Evolutionary conservation across 192 early-diverging fungal genomes (phyloP).

Genomic region (Pecoramyces ruminantium): DNA sequence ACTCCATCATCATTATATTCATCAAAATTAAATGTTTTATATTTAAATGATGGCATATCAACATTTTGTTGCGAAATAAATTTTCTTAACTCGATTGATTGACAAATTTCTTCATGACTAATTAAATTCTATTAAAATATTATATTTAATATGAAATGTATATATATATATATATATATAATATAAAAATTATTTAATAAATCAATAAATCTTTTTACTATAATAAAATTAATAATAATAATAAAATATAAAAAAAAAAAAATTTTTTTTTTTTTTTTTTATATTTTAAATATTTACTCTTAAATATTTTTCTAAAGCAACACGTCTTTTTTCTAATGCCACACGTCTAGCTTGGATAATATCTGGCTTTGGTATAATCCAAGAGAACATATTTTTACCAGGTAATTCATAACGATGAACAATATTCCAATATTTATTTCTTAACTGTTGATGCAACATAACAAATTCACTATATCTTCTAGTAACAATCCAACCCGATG

Average conservation of each 20-base stretch:
- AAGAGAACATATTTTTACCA: constrained; percentile 33
- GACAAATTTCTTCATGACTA: constrained; percentile 25
- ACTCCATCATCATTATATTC: neutral
- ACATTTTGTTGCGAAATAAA: constrained; percentile 39
- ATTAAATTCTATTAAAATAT: no score
- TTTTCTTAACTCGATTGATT: constrained; percentile 34
- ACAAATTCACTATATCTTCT: constrained; percentile 77
- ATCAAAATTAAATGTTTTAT: constrained; percentile 6
- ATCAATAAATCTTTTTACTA: no score
- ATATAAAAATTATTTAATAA: no score
- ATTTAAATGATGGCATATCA: constrained; percentile 2
- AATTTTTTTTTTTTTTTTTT: no score
- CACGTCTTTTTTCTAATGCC: constrained; percentile 42
- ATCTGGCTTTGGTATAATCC: constrained; percentile 11
- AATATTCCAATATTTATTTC: constrained; percentile 20
- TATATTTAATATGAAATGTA: no score
- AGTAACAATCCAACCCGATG: constrained; percentile 56
- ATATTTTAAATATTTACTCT: constrained; percentile 12
- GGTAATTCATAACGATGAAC: constrained; percentile 58
- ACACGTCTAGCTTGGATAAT: neutral
- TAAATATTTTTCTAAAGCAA: constrained; percentile 55
- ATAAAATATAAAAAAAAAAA: constrained; percentile 1
- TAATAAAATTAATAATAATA: constrained; percentile 2
- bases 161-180: no score
- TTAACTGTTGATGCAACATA: constrained; percentile 54